phyloP scores from a whole-genome alignment of 2,329 filamentous ascomycete genomes.

The Calonectria henricotiae region DNA sequence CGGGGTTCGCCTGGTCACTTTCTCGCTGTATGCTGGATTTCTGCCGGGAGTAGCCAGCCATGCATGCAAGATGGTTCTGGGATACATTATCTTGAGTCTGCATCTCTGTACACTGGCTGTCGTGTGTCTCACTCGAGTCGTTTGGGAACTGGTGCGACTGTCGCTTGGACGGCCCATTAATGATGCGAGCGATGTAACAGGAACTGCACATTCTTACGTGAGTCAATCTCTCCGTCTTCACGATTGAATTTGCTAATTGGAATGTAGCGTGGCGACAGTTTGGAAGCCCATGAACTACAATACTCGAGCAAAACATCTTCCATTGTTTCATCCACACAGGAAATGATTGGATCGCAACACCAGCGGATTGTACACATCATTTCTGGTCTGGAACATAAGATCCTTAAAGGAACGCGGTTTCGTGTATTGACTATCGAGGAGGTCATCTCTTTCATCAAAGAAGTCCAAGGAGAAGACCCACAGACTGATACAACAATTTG shows the following conservation, averaged over 20 bases:
- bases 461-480: not conserved
- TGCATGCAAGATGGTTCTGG: slow-evolving; percentile 65
- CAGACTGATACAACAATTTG: not conserved
- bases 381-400: not conserved
- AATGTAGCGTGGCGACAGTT: not conserved
- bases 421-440: not conserved
- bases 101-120: slow-evolving; percentile 70
- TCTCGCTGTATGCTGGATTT: slow-evolving; percentile 61
- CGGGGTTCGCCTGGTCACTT: not conserved
- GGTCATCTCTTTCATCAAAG: not conserved
- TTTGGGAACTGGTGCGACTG: slow-evolving; percentile 35
- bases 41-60: slow-evolving; percentile 76
- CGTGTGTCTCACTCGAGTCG: slow-evolving; percentile 43
- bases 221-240: not conserved
- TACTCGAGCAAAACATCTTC: not conserved
- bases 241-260: not conserved
- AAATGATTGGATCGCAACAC: not conserved
- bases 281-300: not conserved
- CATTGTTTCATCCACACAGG: not conserved
- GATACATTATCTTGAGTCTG: slow-evolving; percentile 78
- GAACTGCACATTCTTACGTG: not conserved
- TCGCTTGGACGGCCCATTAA: not conserved
- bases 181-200: not conserved
- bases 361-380: not conserved
- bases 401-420: not conserved